Evolutionary conservation across 2,329 filamentous ascomycete species (phyloP), one percentile per base, ranked within the genome.

Genomic region (Exophiala calicioides): DNA sequence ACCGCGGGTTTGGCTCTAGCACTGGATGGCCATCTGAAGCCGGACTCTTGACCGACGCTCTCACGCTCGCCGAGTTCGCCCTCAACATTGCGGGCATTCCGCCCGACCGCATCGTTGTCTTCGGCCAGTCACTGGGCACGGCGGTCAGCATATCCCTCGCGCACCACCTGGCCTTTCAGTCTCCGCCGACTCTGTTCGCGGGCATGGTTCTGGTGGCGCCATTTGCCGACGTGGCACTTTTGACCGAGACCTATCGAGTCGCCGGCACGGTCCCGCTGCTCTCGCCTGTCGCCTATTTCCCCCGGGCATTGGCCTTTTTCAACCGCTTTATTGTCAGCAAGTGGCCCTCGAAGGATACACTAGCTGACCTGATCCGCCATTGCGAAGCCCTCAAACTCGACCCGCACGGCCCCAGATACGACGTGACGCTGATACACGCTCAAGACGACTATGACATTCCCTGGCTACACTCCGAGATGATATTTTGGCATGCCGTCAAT

Each of bases 1-100:
- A 96, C 68, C 85, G 90, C 13, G 90, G 90, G 5, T 96, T 88
- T 58, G 90, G 90, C 1, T 77, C 80, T 29, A 93, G 87, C 39
- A 74, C 65, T 0, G 79, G 80, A 2, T 58, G 61, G 4, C 80
- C 80, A 0, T 79, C 77, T 0, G 80, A 84, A 60, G 36, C 58
- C 1, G 80, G 80, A 0, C 63, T 84, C 1, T 64, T 80, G 9
- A 61, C 60, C 1, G 80, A 85, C 58, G 80, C 77, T 1, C 55
- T 76, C 0, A 65, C 76, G 0, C 61, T 82, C 2, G 71, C 71
- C 2, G 66, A 79, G 8, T 84, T 78, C 72, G 79, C 77, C 0
- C 67, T 75, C 44, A 64, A 76, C 1, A 70, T 68, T 0, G 78
- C 75, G 2, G 63, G 67, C 0, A 75, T 84, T 3, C 74, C 78